phyloP scores from a whole-genome alignment of 495 filamentous ascomycete species.

The Sphaerosporella brunnea region DNA sequence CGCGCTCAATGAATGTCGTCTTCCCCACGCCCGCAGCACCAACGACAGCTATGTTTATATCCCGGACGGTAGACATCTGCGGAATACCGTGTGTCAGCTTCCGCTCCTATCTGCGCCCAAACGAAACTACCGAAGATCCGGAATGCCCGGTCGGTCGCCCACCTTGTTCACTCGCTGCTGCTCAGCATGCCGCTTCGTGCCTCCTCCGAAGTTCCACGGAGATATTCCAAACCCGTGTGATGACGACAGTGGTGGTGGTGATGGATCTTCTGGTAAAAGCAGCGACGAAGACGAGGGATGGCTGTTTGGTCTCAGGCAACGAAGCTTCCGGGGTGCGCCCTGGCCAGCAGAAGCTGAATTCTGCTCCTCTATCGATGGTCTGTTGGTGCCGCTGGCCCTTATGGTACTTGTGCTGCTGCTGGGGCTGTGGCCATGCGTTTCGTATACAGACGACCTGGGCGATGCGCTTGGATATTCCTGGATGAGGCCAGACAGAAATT shows the following conservation, averaged over 20 bases:
- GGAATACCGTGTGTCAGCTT: slow-evolving; percentile 1
- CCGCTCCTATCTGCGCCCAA: not conserved
- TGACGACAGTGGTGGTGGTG: not conserved
- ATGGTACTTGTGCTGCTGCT: slow-evolving; percentile 1
- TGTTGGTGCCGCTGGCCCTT: not conserved
- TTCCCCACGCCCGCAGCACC: slow-evolving; percentile 71
- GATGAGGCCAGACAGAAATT: slow-evolving; percentile 1
- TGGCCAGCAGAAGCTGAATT: not conserved
- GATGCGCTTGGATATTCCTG: slow-evolving; percentile 2
- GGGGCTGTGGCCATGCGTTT: not conserved
- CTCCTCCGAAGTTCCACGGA: slow-evolving; percentile 1
- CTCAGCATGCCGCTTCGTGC: slow-evolving; percentile 1
- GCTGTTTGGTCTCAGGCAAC: not conserved
- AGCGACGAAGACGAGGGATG: not conserved
- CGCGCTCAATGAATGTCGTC: slow-evolving; percentile 70
- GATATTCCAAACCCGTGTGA: not conserved
- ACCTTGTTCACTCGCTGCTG: no score
- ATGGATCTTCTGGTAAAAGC: not conserved
- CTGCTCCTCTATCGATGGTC: not conserved
- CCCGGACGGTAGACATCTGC: slow-evolving; percentile 10
- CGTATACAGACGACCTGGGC: not conserved
- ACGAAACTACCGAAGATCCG: not conserved
- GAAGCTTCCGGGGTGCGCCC: not conserved
- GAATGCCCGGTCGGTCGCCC: not conserved
- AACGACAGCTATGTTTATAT: slow-evolving; percentile 69